phyloP scores from a whole-genome alignment of 169 alveolate species.

The Plasmodium sp. region DNA sequence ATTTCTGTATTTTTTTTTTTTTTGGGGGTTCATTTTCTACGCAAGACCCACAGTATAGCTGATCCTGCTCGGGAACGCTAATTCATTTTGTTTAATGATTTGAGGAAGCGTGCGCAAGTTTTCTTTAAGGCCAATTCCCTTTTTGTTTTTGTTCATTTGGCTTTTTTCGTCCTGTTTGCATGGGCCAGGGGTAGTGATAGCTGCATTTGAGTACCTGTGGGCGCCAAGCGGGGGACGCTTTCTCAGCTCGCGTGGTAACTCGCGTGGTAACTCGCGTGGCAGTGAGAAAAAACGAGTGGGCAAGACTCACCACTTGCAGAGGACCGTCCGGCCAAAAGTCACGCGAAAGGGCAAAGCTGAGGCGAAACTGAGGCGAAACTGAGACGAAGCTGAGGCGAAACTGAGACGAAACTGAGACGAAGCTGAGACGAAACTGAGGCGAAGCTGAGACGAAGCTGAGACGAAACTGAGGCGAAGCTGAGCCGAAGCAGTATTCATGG shows the following conservation, averaged over 20 bases:
- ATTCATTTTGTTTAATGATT: background rate
- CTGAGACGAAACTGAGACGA: background rate
- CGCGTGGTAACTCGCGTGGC: background rate
- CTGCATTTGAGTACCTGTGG: background rate
- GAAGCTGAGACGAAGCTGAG: background rate
- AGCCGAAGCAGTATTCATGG: background rate
- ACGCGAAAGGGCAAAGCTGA: background rate
- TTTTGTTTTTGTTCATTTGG: background rate
- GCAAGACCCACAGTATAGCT: background rate
- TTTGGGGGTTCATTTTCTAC: background rate
- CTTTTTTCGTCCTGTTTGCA: background rate
- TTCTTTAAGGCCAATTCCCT: background rate
- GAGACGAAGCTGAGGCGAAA: too few species aligned
- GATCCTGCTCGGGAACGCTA: background rate
- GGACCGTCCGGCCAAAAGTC: background rate
- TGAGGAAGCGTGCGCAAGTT: background rate
- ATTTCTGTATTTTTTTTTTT: background rate
- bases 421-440: too few species aligned
- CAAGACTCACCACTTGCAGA: background rate
- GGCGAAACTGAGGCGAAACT: background rate
- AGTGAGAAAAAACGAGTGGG: background rate
- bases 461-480: too few species aligned
- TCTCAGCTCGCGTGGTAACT: background rate
- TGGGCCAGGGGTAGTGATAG: background rate
- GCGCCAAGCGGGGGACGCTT: background rate